These are phyloP conservation scores for Didymella glomerata DNA, from an alignment of 2,329 filamentous ascomycete species.

Conservation along the genomic window DNA sequence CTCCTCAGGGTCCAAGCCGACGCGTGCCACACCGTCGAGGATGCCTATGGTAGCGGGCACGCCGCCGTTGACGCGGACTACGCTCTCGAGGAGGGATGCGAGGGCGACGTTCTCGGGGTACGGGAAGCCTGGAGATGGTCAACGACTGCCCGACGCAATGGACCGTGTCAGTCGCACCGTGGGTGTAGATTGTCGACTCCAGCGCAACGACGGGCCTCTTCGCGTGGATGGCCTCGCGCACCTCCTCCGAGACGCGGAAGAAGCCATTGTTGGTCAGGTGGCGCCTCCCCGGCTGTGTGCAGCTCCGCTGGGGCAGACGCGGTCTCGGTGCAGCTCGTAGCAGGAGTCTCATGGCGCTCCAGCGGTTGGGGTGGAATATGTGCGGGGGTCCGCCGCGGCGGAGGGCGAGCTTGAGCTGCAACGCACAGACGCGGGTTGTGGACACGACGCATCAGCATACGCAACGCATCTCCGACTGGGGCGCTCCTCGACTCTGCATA, in stretches of 20 bases:
- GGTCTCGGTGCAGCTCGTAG: conserved; percentile 30
- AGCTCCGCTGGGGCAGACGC: conserved; percentile 17
- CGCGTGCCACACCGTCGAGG: conserved; percentile 79
- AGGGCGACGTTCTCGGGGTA: conserved; percentile 78
- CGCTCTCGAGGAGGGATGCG: conserved; percentile 79
- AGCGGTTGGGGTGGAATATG: not conserved
- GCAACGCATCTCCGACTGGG: conserved; percentile 13
- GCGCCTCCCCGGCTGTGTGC: conserved; percentile 28
- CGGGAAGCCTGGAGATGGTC: conserved; percentile 64
- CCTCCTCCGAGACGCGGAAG: conserved; percentile 81
- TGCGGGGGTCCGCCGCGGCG: conserved; percentile 10
- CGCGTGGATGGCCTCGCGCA: conserved; percentile 76
- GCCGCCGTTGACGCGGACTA: conserved; percentile 78
- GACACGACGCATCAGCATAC: conserved; percentile 52
- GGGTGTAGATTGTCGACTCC: conserved; percentile 97
- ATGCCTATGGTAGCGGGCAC: conserved; percentile 93
- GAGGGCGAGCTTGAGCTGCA: conserved; percentile 25
- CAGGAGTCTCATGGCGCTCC: conserved; percentile 36
- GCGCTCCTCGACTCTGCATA: conserved; percentile 7
- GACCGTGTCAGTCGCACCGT: conserved; percentile 63
- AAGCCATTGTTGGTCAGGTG: conserved; percentile 58
- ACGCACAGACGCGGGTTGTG: conserved; percentile 12
- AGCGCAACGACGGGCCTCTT: conserved; percentile 88
- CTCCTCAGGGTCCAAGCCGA: conserved; percentile 78
- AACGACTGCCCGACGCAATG: conserved; percentile 11